phyloP scores from a whole-genome alignment of 305 asterid genomes.

The Plantago lanceolata region DNA sequence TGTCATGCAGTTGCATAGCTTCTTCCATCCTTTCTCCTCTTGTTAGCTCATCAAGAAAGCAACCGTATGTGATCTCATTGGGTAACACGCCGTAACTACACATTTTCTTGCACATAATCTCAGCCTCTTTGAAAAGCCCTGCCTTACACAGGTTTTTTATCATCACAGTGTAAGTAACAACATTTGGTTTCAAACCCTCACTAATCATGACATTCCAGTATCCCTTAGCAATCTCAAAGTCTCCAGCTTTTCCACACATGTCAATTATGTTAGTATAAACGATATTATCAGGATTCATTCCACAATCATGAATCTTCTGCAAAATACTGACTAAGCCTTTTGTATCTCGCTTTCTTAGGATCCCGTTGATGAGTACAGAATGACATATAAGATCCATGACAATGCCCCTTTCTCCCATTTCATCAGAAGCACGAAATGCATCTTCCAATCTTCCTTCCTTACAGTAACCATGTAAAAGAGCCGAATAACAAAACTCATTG shows the following conservation, averaged over 20 bases:
- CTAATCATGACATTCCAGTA: constrained; percentile 70
- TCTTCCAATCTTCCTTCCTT: constrained; percentile 60
- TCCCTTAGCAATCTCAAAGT: constrained; percentile 53
- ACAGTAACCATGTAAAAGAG: constrained; percentile 69
- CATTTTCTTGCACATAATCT: constrained; percentile 61
- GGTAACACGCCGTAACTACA: constrained; percentile 47
- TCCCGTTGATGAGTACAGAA: constrained; percentile 53
- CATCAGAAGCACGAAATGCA: constrained; percentile 42
- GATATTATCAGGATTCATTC: constrained; percentile 62
- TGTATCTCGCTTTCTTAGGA: constrained; percentile 42
- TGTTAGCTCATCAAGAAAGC: constrained; percentile 72
- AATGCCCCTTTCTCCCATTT: constrained; percentile 60
- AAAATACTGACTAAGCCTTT: constrained; percentile 35
- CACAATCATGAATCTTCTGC: constrained; percentile 52
- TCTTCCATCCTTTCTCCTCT: constrained; percentile 57
- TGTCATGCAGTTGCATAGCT: constrained; percentile 53
- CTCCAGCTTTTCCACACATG: constrained; percentile 57
- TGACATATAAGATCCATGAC: constrained; percentile 66
- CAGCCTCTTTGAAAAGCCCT: constrained; percentile 56
- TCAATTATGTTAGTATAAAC: constrained; percentile 64
- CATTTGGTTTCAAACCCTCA: constrained; percentile 62
- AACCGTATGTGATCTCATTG: constrained; percentile 64
- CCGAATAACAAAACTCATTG: constrained; percentile 75
- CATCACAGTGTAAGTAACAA: constrained; percentile 60
- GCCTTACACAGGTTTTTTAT: constrained; percentile 63